Conservation (phyloP, 371 early-diverging fungal species). For the Thermomucor indicae-seudaticae region DNA sequence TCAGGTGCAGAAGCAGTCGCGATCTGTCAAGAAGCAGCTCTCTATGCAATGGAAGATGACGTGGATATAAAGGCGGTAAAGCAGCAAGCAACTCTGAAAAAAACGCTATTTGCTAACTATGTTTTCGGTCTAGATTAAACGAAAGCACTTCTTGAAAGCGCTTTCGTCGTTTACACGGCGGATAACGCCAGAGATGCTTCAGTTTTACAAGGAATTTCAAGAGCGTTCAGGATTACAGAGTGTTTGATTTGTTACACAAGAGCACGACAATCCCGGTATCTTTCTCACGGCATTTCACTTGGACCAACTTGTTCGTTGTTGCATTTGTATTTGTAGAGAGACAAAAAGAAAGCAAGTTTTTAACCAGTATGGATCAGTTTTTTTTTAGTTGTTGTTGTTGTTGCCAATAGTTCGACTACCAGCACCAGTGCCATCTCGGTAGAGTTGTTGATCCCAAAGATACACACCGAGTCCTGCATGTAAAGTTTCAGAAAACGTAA, state of each 20-base stretch:
- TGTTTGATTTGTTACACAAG: constrained; percentile 16
- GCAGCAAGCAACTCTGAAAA: constrained; percentile 1
- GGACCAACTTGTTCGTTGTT: no score
- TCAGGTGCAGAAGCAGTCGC: constrained; percentile 96
- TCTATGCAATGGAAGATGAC: constrained; percentile 88
- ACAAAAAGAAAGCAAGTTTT: neutral
- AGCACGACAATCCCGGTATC: neutral
- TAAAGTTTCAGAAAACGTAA: neutral
- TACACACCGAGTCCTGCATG: constrained; percentile 39
- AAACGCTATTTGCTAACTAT: neutral
- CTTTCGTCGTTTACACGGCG: constrained; percentile 60
- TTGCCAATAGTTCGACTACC: constrained; percentile 34
- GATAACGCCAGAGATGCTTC: constrained; percentile 90
- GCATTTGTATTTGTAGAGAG: neutral
- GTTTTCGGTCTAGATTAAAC: constrained; percentile 40
- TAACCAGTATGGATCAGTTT: no score
- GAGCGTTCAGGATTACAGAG: constrained; percentile 50
- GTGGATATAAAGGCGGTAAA: constrained; percentile 54
- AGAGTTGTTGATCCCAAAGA: constrained; percentile 64
- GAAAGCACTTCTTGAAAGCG: constrained; percentile 70
- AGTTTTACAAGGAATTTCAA: constrained; percentile 78
- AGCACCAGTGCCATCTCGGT: constrained; percentile 43
- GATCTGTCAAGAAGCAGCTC: constrained; percentile 92
- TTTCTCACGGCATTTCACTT: no score
- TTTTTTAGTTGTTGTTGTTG: neutral